A percentile compares a stretch with the other conserved stretches of the same genome.
These are phyloP conservation scores for Brassica incana DNA, from an alignment of 345 rosid genomes.

Conservation along the genomic window DNA sequence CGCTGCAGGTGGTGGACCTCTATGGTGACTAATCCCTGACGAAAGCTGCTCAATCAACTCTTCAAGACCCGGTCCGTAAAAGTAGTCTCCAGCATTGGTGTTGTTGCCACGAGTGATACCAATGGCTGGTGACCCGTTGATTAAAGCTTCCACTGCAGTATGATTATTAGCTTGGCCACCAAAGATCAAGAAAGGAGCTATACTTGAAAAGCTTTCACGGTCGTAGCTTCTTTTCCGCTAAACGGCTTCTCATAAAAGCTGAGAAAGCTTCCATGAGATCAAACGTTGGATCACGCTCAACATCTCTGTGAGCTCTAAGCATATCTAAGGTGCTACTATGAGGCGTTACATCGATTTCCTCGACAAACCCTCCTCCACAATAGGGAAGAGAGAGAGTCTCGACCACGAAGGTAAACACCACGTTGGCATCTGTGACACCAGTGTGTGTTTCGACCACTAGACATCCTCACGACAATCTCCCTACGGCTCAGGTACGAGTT, in stretches of 20 bases:
- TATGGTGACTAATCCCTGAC: conserved; percentile 46
- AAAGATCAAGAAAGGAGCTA: conserved; percentile 68
- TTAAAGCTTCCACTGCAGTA: conserved; percentile 58
- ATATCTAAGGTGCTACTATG: conserved; percentile 41
- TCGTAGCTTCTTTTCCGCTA: conserved; percentile 61
- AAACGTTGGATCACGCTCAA: conserved; percentile 55
- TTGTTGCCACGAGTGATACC: conserved; percentile 67
- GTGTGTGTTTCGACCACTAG: conserved; percentile 76
- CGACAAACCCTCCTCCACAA: conserved; percentile 83
- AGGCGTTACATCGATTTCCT: conserved; percentile 64
- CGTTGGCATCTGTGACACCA: conserved; percentile 90
- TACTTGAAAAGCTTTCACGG: conserved; percentile 55
- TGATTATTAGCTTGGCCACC: conserved; percentile 82
- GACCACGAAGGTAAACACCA: conserved; percentile 60
- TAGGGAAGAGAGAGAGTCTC: conserved; percentile 59
- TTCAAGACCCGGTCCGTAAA: conserved; percentile 77
- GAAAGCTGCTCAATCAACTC: conserved; percentile 73
- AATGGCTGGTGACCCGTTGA: conserved; percentile 68
- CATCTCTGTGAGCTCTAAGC: conserved; percentile 55
- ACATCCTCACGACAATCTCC: conserved; percentile 48
- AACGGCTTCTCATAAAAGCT: conserved; percentile 67
- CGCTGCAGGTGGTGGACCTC: conserved; percentile 78
- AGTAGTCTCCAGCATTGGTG: conserved; percentile 66
- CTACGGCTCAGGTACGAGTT: conserved; percentile 19
- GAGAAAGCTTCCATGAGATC: conserved; percentile 85